Base-by-base conservation (phyloP, 108 stramenopile species). In the Halocafeteria seosinensis region DNA sequence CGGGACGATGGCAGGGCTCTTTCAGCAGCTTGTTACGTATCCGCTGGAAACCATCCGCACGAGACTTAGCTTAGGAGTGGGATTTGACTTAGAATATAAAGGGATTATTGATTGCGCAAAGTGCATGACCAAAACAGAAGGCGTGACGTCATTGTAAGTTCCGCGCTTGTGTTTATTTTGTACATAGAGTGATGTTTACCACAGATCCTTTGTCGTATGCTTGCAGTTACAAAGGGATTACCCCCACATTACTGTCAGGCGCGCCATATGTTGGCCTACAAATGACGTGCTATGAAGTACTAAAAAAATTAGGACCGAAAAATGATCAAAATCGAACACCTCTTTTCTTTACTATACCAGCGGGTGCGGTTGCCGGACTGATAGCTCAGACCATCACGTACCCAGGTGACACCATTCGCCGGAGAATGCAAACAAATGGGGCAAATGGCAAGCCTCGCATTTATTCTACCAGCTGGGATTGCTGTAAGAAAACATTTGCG, bases 331-430 rank as follows among this genome's bases (percentile, higher is more conserved):
- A 12, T 33, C 57, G 11, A 2, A 27, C 3, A 5, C 6, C 3
- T 5, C 6, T 53, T 3, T 5, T 53, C 21, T 37, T 13, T 12
- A 67, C 29, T 13, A 58, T 67, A 13, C 17, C 47, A 9, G 1
- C 62, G 24, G 66, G 66, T 42, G 59, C 66, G 23, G 3, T 26
- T 3, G 66, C 66, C 26, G 66, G 66, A 2, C 32, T 67, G 55
- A 34, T 67, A 13, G 66, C 66, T 13, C 66, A 67, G 37, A 62
- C 66, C 55, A 67, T 67, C 63, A 67, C 66, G 9, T 67, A 67
- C 35, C 66, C 66, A 4, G 66, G 66, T 28, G 66, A 67, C 66
- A 67, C 66, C 11, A 34, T 67, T 38, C 66, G 66, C 34, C 61
- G 66, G 11, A 37, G 66, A 0, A 61, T 67, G 66, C 66, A 67